Conservation (phyloP, 2,329 filamentous ascomycete species). For the Nannizzia gypsea region DNA sequence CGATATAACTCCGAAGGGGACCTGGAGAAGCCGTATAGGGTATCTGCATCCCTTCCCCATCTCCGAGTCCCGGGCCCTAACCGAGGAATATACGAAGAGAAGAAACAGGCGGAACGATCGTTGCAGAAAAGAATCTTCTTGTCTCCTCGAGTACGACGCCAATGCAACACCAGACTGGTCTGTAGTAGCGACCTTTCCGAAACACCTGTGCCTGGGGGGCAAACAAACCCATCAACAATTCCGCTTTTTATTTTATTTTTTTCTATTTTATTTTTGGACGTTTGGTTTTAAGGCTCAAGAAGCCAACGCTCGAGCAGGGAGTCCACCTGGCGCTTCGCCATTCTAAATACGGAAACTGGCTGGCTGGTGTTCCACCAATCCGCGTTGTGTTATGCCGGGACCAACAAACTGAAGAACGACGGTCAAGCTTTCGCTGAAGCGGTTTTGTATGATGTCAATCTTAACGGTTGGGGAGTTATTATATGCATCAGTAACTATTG, state of each 20-base stretch:
- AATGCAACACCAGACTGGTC: background rate
- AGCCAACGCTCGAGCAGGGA: background rate
- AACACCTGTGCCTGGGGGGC: too few relatives aligned
- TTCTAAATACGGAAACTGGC: background rate
- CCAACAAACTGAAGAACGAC: background rate
- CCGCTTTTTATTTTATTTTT: background rate
- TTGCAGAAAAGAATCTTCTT: background rate
- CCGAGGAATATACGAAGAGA: background rate
- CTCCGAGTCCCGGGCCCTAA: background rate
- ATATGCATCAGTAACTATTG: too few relatives aligned
- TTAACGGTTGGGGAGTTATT: too few relatives aligned
- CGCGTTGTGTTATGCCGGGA: background rate
- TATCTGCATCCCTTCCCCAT: background rate
- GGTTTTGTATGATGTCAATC: background rate
- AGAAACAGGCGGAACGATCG: background rate
- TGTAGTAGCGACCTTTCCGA: too few relatives aligned
- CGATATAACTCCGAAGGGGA: background rate
- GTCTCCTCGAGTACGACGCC: background rate
- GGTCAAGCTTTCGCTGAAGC: background rate
- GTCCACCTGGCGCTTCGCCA: background rate
- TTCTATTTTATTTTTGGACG: too few relatives aligned
- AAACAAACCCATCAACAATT: background rate
- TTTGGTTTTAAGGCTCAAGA: background rate
- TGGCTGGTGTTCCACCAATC: background rate
- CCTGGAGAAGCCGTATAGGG: background rate